Percentiles rank a stretch among this genome's conserved stretches.
Evolutionary conservation across 805 yeast species (phyloP).

Genomic region (Vanderwaltozyma verrucispora): DNA sequence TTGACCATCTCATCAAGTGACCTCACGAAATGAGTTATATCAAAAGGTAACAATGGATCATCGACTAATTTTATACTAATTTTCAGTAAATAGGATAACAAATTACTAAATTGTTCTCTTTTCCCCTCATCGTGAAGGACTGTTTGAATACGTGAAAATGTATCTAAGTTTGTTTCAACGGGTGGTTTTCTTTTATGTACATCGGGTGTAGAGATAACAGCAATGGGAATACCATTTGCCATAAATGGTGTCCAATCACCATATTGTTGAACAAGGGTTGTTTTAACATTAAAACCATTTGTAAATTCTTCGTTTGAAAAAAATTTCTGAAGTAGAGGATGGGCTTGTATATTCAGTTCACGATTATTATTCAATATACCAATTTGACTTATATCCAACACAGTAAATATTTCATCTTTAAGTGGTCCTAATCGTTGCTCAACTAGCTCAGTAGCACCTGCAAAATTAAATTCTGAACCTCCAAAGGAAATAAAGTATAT

Average conservation of each 20-base stretch:
- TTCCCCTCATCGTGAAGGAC: conserved; percentile 38
- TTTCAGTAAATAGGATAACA: conserved; percentile 44
- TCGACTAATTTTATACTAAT: conserved; percentile 51
- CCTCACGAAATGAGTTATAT: conserved; percentile 37
- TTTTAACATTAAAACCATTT: conserved; percentile 8
- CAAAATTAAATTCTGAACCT: conserved; percentile 65
- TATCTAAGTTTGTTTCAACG: conserved; percentile 57
- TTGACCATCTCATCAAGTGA: conserved; percentile 34
- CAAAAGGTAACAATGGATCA: conserved; percentile 64
- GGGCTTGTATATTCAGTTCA: conserved; percentile 41
- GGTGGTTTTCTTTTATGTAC: conserved; percentile 34
- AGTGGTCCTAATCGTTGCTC: conserved; percentile 43
- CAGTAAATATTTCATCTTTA: conserved; percentile 49
- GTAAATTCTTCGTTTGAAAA: conserved; percentile 27
- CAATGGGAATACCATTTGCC: conserved; percentile 38
- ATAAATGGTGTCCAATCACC: conserved; percentile 63
- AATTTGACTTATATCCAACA: conserved; percentile 52
- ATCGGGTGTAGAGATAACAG: conserved; percentile 11
- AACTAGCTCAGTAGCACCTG: conserved; percentile 71
- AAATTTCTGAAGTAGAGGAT: conserved; percentile 48
- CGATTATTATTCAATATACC: conserved; percentile 32
- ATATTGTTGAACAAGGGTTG: conserved; percentile 26
- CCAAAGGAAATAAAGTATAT: conserved; percentile 80
- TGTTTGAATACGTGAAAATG: conserved; percentile 42
- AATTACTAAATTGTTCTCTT: conserved; percentile 36